A percentile compares a stretch with the other conserved stretches of the same genome.
Evolutionary conservation across 176 grass and related monocot species (phyloP).

Genomic region (Canna indica): DNA sequence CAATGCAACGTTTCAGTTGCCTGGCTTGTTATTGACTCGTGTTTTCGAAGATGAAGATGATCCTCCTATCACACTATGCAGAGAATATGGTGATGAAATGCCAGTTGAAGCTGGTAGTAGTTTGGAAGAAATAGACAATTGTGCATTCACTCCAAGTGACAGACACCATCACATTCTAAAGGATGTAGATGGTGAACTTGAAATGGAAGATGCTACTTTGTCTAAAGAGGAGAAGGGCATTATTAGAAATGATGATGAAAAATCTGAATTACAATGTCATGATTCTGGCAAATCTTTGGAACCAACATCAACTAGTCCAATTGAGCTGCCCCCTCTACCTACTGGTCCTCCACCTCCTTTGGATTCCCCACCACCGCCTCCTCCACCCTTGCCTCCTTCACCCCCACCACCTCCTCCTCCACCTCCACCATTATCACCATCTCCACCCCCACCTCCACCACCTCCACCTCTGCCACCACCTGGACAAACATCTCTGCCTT

Average conservation of each 20-base stretch:
- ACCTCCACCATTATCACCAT: conserved; percentile 24
- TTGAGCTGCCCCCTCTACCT: conserved; percentile 47
- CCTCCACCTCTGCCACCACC: conserved; percentile 44
- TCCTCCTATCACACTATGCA: conserved; percentile 28
- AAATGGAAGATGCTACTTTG: conserved; percentile 43
- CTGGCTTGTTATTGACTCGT: conserved; percentile 49
- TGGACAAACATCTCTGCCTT: conserved; percentile 35
- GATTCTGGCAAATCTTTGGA: conserved; percentile 17
- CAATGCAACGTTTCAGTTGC: conserved; percentile 70
- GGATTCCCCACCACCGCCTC: conserved; percentile 51
- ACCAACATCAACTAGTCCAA: conserved; percentile 31
- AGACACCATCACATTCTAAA: conserved; percentile 25
- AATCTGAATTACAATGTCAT: conserved; percentile 3
- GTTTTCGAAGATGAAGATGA: conserved; percentile 70
- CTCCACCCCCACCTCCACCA: conserved; percentile 52
- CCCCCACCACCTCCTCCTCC: conserved; percentile 50
- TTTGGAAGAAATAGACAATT: conserved; percentile 33
- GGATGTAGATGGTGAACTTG: conserved; percentile 34
- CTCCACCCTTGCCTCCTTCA: conserved; percentile 61
- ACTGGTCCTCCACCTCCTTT: conserved; percentile 52
- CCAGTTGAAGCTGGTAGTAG: conserved; percentile 26
- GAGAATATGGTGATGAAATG: conserved; percentile 25
- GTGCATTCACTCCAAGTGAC: conserved; percentile 25
- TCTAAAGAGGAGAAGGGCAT: conserved; percentile 27
- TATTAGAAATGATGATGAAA: conserved; percentile 21